Evolutionary conservation across 371 early-diverging fungal species (phyloP).

Genomic region (Mucor velutinosus): DNA sequence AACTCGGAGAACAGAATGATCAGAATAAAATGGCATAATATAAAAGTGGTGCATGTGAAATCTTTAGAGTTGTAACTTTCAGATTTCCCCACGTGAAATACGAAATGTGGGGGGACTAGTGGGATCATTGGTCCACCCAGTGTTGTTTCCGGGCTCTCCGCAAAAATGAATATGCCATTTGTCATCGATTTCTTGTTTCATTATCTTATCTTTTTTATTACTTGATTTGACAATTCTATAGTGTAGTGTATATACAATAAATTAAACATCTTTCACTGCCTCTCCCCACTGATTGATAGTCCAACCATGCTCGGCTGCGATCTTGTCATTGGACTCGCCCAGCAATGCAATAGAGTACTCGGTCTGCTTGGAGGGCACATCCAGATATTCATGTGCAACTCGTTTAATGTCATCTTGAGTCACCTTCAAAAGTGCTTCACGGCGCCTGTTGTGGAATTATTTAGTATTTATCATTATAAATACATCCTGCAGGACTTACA

Average conservation of each 20-base stretch:
- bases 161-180: conserved; percentile 14
- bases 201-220: conserved; percentile 21
- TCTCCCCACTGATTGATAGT: conserved; percentile 31
- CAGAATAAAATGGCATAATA: not conserved
- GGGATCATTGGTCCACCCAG: not conserved
- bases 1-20: conserved; percentile 16
- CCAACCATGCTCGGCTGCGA: conserved; percentile 38
- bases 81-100: conserved; percentile 21
- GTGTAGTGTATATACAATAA: not conserved
- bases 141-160: conserved; percentile 23
- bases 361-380: conserved; percentile 18
- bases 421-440: conserved; percentile 75
- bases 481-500: conserved; percentile 37
- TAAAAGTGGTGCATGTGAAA: not conserved
- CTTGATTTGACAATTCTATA: not conserved
- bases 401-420: conserved; percentile 71
- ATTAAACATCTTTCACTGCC: conserved; percentile 8
- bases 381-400: conserved; percentile 73
- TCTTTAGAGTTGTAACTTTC: not conserved
- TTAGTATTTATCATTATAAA: not conserved
- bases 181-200: conserved; percentile 16
- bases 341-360: conserved; percentile 42
- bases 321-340: conserved; percentile 44
- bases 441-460: conserved; percentile 53
- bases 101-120: conserved; percentile 4